A percentile compares a stretch with the other conserved stretches of the same genome.
phyloP scores from a whole-genome alignment of 2,329 filamentous ascomycete genomes.

The Trichoderma atroviride region DNA sequence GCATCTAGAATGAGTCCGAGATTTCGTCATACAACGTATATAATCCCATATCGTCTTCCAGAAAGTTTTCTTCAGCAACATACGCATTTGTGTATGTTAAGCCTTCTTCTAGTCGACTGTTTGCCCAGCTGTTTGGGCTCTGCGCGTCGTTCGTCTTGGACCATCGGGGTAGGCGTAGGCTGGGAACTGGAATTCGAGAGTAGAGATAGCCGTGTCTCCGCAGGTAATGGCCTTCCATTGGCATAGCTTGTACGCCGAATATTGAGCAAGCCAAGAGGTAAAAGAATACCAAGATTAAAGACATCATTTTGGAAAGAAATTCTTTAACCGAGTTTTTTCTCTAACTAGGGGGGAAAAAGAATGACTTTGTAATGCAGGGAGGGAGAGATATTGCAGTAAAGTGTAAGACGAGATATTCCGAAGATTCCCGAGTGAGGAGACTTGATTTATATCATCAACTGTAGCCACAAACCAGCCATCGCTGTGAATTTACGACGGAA shows the following conservation, averaged over 20 bases:
- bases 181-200: constrained; percentile 3
- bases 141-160: neutral
- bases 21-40: neutral
- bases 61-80: neutral
- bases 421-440: neutral
- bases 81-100: neutral
- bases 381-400: neutral
- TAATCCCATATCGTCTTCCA: neutral
- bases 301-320: neutral
- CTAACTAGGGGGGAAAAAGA: neutral
- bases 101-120: constrained; percentile 9
- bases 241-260: constrained; percentile 34
- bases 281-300: constrained; percentile 28
- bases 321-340: neutral
- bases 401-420: neutral
- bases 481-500: constrained; percentile 12
- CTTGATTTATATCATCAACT: constrained; percentile 11
- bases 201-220: constrained; percentile 12
- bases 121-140: neutral
- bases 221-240: constrained; percentile 11
- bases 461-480: constrained; percentile 2
- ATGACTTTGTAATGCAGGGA: neutral
- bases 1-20: neutral
- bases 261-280: constrained; percentile 33
- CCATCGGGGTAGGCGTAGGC: neutral